phyloP scores from a whole-genome alignment of 441 rosid genomes.

The Populus hybrid region DNA sequence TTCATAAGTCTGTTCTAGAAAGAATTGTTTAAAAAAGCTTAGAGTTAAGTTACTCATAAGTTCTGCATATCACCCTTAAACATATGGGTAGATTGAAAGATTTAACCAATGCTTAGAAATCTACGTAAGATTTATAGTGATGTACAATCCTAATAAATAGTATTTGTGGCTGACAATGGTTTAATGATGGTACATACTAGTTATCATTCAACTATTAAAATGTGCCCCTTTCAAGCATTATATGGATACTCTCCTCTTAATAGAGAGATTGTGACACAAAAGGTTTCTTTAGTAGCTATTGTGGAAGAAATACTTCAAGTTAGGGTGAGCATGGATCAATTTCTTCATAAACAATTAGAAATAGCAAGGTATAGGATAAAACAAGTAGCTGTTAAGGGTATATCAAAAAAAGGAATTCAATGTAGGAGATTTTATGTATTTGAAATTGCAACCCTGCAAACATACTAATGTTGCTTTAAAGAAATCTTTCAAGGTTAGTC shows the following conservation, averaged over 20 bases:
- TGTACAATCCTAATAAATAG: not conserved
- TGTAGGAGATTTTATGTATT: no score
- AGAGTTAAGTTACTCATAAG: not conserved
- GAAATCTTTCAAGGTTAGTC: not conserved
- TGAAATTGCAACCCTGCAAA: not conserved
- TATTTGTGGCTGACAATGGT: not conserved
- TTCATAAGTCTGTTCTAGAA: not conserved
- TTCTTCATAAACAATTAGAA: no score
- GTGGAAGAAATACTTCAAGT: no score
- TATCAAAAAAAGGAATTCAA: no score
- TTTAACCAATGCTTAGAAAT: not conserved
- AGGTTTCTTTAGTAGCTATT: no score
- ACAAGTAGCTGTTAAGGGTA: accelerated
- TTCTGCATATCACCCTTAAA: not conserved
- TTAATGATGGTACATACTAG: not conserved
- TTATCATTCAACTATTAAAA: no score
- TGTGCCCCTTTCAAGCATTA: no score
- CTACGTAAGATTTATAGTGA: not conserved
- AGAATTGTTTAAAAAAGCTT: not conserved
- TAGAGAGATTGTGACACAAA: not conserved
- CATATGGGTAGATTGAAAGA: not conserved
- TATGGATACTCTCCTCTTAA: not conserved
- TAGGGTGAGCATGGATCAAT: no score
- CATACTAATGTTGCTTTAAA: not conserved
- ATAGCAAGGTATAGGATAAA: no score